Percentiles rank a stretch among this genome's conserved stretches.
Evolutionary conservation across 805 yeast species (phyloP).

Genomic region (Teunomyces pallodes): DNA sequence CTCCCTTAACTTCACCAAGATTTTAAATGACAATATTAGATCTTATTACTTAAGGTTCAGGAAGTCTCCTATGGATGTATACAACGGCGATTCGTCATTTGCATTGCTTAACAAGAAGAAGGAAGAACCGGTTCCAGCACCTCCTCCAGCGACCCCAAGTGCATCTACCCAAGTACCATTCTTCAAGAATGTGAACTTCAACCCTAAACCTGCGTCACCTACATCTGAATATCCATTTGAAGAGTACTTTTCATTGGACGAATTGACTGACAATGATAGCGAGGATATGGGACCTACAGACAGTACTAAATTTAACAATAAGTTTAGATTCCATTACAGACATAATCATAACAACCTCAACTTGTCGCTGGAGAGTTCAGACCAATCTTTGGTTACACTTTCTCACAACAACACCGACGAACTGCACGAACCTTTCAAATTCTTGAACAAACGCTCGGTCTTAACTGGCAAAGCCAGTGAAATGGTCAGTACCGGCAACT

Average conservation of each 20-base stretch:
- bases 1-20: slow-evolving; percentile 34
- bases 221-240: slow-evolving; percentile 20
- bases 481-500: slow-evolving; percentile 42
- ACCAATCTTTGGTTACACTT: background rate
- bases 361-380: slow-evolving; percentile 17
- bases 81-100: slow-evolving; percentile 34
- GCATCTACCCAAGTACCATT: slow-evolving; percentile 25
- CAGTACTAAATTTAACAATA: slow-evolving; percentile 11
- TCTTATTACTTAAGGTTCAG: slow-evolving; percentile 26
- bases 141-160: slow-evolving; percentile 8
- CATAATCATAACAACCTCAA: slow-evolving; percentile 33
- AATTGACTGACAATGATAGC: slow-evolving; percentile 14
- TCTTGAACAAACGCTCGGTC: slow-evolving; percentile 35
- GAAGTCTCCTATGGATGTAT: slow-evolving; percentile 30
- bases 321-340: slow-evolving; percentile 39
- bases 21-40: slow-evolving; percentile 38
- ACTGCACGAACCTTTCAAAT: slow-evolving; percentile 27
- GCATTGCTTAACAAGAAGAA: slow-evolving; percentile 24
- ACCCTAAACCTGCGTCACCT: slow-evolving; percentile 22
- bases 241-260: slow-evolving; percentile 36
- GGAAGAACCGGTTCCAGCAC: slow-evolving; percentile 1
- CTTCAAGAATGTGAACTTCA: slow-evolving; percentile 37
- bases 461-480: slow-evolving; percentile 42
- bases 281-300: slow-evolving; percentile 1
- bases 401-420: slow-evolving; percentile 11